phyloP scores from a whole-genome alignment of 305 asterid genomes.

The Solanum hybrid region DNA sequence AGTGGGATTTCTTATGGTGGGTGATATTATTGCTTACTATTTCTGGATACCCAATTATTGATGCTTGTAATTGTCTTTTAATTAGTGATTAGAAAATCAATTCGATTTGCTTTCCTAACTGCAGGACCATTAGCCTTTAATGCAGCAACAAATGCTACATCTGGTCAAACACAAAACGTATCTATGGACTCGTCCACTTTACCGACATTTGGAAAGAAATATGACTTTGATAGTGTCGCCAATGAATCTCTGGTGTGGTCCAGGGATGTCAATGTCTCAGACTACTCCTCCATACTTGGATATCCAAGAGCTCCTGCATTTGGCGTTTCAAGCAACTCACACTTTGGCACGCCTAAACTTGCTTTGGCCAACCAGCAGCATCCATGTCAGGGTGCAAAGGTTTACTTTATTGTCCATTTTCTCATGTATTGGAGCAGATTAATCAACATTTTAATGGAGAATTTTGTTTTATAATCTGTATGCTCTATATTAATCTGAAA shows the following conservation, averaged over 20 bases:
- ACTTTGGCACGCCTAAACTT: not conserved
- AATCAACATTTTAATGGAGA: too few relatives aligned
- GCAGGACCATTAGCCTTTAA: not conserved
- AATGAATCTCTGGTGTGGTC: not conserved
- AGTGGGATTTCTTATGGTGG: not conserved
- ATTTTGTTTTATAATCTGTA: too few relatives aligned
- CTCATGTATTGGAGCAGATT: too few relatives aligned
- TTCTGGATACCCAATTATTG: not conserved
- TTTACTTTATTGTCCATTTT: too few relatives aligned
- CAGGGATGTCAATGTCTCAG: not conserved
- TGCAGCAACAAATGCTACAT: not conserved
- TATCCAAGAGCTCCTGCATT: not conserved
- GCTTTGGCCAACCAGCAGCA: not conserved
- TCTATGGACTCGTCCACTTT: not conserved
- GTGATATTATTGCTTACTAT: not conserved
- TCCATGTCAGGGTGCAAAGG: too few relatives aligned
- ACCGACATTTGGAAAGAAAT: not conserved
- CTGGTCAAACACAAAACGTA: not conserved
- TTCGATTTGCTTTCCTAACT: not conserved
- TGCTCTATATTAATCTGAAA: too few relatives aligned
- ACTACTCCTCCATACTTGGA: not conserved
- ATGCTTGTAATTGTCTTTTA: not conserved
- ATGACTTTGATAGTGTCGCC: not conserved
- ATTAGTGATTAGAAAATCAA: not conserved
- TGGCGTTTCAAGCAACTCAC: not conserved